A percentile compares a stretch with the other conserved stretches of the same genome.
phyloP scores from a whole-genome alignment of 345 rosid species.

The Abelmoschus esculentus region DNA sequence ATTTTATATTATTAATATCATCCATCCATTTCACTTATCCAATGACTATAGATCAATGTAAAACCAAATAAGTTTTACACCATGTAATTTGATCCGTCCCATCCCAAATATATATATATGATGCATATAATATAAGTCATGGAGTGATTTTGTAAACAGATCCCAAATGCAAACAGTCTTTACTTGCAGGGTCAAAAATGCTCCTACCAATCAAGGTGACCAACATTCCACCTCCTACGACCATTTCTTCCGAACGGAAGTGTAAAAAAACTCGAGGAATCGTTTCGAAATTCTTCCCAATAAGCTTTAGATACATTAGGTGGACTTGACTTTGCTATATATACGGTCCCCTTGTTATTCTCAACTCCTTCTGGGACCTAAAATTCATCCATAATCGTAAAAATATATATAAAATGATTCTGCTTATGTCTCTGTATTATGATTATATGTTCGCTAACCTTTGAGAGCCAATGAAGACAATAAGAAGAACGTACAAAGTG shows the following conservation, averaged over 20 bases:
- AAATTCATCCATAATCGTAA: not conserved
- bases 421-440: no score
- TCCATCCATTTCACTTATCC: no score
- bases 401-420: no score
- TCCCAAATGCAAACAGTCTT: slow-evolving; percentile 16
- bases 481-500: not conserved
- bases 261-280: slow-evolving; percentile 35
- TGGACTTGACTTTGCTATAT: not conserved
- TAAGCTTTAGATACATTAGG: not conserved
- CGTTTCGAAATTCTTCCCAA: slow-evolving; percentile 10
- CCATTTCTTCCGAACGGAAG: slow-evolving; percentile 24
- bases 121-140: not conserved
- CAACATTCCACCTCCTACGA: slow-evolving; percentile 16
- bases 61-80: no score
- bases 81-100: no score
- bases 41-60: no score
- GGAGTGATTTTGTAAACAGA: slow-evolving; percentile 26
- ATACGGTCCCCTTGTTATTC: slow-evolving; percentile 1
- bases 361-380: slow-evolving; percentile 3
- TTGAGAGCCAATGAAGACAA: not conserved
- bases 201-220: slow-evolving; percentile 25
- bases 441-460: not conserved
- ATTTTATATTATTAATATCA: no score
- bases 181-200: slow-evolving; percentile 17
- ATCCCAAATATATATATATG: no score